Conservation (phyloP, 306 rosid species). For the Adenanthera pavonina region DNA sequence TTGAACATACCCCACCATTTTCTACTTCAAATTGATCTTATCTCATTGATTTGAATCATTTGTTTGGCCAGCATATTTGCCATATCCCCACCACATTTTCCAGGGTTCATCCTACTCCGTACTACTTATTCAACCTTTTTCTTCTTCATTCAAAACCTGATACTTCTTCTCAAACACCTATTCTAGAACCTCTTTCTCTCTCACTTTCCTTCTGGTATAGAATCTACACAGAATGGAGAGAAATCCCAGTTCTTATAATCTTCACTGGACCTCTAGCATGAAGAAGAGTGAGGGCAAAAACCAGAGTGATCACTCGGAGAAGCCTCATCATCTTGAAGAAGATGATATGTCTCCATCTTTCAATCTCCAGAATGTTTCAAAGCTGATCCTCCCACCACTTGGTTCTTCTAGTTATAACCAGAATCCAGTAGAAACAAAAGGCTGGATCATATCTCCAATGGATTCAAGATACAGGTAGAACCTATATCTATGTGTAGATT, state of each 20-base stretch:
- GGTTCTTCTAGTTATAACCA: conserved; percentile 71
- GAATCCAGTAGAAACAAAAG: conserved; percentile 50
- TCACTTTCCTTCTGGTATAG: not conserved
- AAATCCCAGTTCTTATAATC: conserved; percentile 37
- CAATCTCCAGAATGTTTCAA: conserved; percentile 65
- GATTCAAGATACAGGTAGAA: conserved; percentile 83
- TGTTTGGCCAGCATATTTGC: conserved; percentile 13
- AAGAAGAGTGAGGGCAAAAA: conserved; percentile 30
- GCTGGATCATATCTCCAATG: conserved; percentile 81
- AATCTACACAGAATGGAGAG: conserved; percentile 45
- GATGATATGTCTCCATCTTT: conserved; percentile 44
- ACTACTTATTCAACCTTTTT: conserved; percentile 19
- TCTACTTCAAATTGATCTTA: conserved; percentile 29
- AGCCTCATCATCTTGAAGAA: conserved; percentile 39
- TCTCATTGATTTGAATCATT: conserved; percentile 19
- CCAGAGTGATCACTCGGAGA: conserved; percentile 13
- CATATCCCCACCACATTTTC: conserved; percentile 29
- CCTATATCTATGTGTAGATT: not conserved
- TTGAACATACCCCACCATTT: conserved; percentile 35
- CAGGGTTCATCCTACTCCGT: conserved; percentile 8
- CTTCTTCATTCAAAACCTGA: conserved; percentile 8
- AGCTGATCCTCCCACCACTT: conserved; percentile 90
- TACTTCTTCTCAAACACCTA: conserved; percentile 3
- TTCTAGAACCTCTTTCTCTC: conserved; percentile 13
- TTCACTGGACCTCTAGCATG: conserved; percentile 38